Conservation (phyloP, 129 eudicot species). For the Silybum marianum region DNA sequence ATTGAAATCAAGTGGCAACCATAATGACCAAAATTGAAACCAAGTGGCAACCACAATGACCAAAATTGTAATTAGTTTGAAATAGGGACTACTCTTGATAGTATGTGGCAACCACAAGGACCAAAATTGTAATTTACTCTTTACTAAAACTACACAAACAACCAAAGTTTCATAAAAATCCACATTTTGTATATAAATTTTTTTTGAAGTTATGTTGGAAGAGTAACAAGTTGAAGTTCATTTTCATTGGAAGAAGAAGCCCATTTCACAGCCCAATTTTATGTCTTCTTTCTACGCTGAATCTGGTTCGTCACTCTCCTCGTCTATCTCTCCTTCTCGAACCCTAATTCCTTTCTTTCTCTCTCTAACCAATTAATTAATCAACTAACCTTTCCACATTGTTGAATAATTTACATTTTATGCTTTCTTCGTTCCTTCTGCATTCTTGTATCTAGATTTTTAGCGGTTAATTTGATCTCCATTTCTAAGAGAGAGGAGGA, state of each 20-base stretch:
- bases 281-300: neutral
- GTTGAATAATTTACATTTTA: neutral
- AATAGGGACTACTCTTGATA: too few species aligned
- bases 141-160: too few species aligned
- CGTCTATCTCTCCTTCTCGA: slow-evolving; percentile 24
- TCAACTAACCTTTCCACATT: slow-evolving; percentile 18
- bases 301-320: slow-evolving; percentile 34
- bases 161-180: too few species aligned
- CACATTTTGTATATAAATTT: too few species aligned
- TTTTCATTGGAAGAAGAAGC: neutral
- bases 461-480: slow-evolving; percentile 42
- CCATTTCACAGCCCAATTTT: slow-evolving; percentile 28
- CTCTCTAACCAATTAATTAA: slow-evolving; percentile 15
- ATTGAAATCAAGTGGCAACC: too few species aligned
- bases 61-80: too few species aligned
- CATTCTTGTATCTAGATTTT: slow-evolving; percentile 19
- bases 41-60: too few species aligned
- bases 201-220: too few species aligned
- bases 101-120: too few species aligned
- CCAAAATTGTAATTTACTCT: too few species aligned
- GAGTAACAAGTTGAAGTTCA: neutral
- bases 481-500: slow-evolving; percentile 16
- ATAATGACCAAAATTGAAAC: too few species aligned
- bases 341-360: slow-evolving; percentile 35
- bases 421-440: neutral